These are phyloP conservation scores for Azolla pinnata DNA, from an alignment of 75 land plant genomes.

Conservation along the genomic window DNA sequence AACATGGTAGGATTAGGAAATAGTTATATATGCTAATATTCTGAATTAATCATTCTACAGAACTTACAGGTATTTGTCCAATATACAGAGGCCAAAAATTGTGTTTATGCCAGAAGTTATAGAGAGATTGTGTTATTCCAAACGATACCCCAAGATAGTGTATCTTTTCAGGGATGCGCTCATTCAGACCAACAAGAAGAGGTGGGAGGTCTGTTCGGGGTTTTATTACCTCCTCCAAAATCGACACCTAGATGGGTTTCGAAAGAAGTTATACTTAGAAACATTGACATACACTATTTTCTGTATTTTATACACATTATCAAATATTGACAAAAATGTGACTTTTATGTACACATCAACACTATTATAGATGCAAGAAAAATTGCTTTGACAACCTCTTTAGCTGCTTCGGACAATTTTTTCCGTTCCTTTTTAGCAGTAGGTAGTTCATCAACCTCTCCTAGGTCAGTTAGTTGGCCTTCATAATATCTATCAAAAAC, in stretches of 20 bases:
- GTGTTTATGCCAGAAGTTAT: slow-evolving; percentile 80
- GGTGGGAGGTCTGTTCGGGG: slow-evolving; percentile 80
- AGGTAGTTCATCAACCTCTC: slow-evolving; percentile 47
- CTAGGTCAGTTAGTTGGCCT: slow-evolving; percentile 59
- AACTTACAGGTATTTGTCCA: slow-evolving; percentile 62
- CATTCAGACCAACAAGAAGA: slow-evolving; percentile 68
- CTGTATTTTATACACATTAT: not conserved
- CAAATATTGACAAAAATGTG: not conserved
- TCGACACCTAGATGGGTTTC: slow-evolving; percentile 50
- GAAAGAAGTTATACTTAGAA: too few relatives aligned
- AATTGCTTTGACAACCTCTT: slow-evolving; percentile 38
- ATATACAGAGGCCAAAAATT: slow-evolving; percentile 81
- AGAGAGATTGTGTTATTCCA: slow-evolving; percentile 77
- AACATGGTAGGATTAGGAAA: too few relatives aligned
- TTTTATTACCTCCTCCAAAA: slow-evolving; percentile 69
- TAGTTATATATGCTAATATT: too few relatives aligned
- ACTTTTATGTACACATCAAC: not conserved
- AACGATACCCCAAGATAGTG: slow-evolving; percentile 94
- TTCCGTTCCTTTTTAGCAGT: slow-evolving; percentile 9
- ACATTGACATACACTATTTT: not conserved
- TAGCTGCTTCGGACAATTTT: slow-evolving; percentile 61
- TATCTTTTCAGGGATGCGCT: slow-evolving; percentile 78
- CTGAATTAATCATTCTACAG: too few relatives aligned
- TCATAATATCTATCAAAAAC: slow-evolving; percentile 65
- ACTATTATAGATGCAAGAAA: not conserved